A percentile compares a stretch with the other conserved stretches of the same genome.
Evolutionary conservation across 1,284 basidiomycete genomes (phyloP).

Genomic region (Ceratobasidium theobromae): DNA sequence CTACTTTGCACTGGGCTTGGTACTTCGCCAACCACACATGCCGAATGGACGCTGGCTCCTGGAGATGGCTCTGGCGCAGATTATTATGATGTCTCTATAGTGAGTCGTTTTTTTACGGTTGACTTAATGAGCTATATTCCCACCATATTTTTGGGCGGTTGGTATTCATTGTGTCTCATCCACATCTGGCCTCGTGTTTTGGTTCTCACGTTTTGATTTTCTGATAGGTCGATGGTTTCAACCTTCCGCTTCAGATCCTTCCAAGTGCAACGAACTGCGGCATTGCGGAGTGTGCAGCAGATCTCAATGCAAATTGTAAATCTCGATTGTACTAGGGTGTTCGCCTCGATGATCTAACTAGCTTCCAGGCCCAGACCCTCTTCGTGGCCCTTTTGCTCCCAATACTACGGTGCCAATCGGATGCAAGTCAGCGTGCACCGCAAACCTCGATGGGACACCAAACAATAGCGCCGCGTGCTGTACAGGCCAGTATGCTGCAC

Average conservation of each 20-base stretch:
- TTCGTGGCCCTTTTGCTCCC: constrained; percentile 10
- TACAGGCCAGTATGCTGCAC: constrained; percentile 8
- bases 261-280: constrained; percentile 18
- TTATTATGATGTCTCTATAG: constrained; percentile 23
- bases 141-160: no score
- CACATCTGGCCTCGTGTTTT: not conserved
- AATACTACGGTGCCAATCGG: not conserved
- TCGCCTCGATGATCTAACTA: not conserved
- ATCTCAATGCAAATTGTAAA: constrained; percentile 7
- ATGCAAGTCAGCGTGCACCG: constrained; percentile 18
- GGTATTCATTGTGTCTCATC: not conserved
- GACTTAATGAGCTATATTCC: not conserved
- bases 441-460: constrained; percentile 14
- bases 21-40: constrained; percentile 4
- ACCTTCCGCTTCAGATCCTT: constrained; percentile 4
- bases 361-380: not conserved
- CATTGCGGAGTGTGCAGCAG: constrained; percentile 6
- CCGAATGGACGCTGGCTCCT: constrained; percentile 26
- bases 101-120: constrained; percentile 1
- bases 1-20: not conserved
- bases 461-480: constrained; percentile 9
- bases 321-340: not conserved
- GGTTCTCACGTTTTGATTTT: not conserved
- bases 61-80: constrained; percentile 20
- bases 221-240: constrained; percentile 6